A percentile compares a stretch with the other conserved stretches of the same genome.
phyloP scores from a whole-genome alignment of 2,329 filamentous ascomycete species.

The Harringtonia aguacate region DNA sequence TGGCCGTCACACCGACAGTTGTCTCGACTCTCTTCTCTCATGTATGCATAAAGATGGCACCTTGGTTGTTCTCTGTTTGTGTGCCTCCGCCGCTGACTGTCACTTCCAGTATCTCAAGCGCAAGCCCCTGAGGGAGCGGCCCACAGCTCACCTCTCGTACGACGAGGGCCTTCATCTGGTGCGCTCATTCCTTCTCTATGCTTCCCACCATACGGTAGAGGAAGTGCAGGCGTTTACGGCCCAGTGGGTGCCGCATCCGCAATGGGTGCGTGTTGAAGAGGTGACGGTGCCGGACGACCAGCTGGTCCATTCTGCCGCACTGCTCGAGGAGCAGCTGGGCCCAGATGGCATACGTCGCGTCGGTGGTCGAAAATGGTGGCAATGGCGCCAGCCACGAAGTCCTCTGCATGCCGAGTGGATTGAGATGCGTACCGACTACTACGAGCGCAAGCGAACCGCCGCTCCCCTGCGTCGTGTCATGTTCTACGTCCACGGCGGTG shows the following conservation, averaged over 20 bases:
- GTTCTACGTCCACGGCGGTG: slow-evolving; percentile 89
- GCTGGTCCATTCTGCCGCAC: slow-evolving; percentile 53
- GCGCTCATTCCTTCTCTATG: slow-evolving; percentile 73
- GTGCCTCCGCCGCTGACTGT: background rate
- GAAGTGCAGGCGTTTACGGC: slow-evolving; percentile 84
- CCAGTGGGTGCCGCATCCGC: slow-evolving; percentile 83
- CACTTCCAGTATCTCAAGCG: slow-evolving; percentile 66
- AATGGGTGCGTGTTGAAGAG: slow-evolving; percentile 74
- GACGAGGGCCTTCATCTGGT: slow-evolving; percentile 85
- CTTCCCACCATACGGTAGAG: slow-evolving; percentile 83
- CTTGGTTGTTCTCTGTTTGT: background rate
- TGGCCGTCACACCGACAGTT: slow-evolving; percentile 79
- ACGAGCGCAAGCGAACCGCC: slow-evolving; percentile 53
- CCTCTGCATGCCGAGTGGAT: slow-evolving; percentile 84
- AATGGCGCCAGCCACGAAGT: slow-evolving; percentile 62
- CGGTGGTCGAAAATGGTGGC: slow-evolving; percentile 81
- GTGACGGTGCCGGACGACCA: slow-evolving; percentile 54
- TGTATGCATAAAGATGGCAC: slow-evolving; percentile 38
- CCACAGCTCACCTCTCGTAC: slow-evolving; percentile 85
- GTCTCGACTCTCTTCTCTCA: slow-evolving; percentile 80
- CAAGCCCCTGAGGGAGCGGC: slow-evolving; percentile 63
- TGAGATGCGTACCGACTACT: slow-evolving; percentile 79
- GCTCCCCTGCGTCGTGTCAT: slow-evolving; percentile 65
- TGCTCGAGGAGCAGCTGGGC: slow-evolving; percentile 66
- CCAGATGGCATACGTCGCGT: slow-evolving; percentile 61